Conservation (phyloP, 2,329 filamentous ascomycete genomes). For the Trichoderma sp. region DNA sequence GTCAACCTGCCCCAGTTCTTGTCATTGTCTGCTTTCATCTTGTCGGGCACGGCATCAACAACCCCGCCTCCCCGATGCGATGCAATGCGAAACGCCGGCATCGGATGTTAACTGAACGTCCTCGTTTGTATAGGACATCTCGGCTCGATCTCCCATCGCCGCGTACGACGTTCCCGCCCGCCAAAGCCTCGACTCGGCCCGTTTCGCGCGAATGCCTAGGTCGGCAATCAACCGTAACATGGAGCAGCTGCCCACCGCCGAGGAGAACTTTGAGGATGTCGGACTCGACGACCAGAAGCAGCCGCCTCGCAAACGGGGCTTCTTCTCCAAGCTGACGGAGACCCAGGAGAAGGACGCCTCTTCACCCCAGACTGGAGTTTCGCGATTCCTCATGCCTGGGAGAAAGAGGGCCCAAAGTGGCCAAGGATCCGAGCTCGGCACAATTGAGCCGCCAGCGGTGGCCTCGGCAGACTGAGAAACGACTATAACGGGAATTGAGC, state of each 20-base stretch:
- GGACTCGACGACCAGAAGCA: slow-evolving; percentile 75
- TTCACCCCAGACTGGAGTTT: slow-evolving; percentile 44
- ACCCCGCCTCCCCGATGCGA: background rate
- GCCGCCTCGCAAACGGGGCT: slow-evolving; percentile 60
- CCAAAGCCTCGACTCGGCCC: slow-evolving; percentile 78
- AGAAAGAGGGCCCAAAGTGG: slow-evolving; percentile 69
- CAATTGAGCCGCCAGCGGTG: slow-evolving; percentile 53
- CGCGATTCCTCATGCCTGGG: slow-evolving; percentile 68
- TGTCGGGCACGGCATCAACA: background rate
- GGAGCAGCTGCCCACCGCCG: slow-evolving; percentile 65
- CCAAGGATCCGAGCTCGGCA: slow-evolving; percentile 70
- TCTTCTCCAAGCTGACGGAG: slow-evolving; percentile 78
- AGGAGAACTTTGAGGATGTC: slow-evolving; percentile 88
- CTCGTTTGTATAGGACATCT: slow-evolving; percentile 70
- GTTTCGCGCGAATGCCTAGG: slow-evolving; percentile 63
- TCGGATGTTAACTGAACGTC: slow-evolving; percentile 30
- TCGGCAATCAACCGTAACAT: slow-evolving; percentile 62
- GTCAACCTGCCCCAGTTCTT: background rate
- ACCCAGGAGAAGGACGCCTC: slow-evolving; percentile 39
- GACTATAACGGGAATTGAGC: background rate
- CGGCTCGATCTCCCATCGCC: slow-evolving; percentile 76
- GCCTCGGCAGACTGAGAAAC: slow-evolving; percentile 29
- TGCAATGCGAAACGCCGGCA: background rate
- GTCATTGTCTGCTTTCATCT: background rate
- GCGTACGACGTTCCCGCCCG: slow-evolving; percentile 64